Evolutionary conservation across 1,139 yeast genomes (phyloP), one percentile per base, ranked within the genome.

Genomic region (Blastobotrys indianensis): DNA sequence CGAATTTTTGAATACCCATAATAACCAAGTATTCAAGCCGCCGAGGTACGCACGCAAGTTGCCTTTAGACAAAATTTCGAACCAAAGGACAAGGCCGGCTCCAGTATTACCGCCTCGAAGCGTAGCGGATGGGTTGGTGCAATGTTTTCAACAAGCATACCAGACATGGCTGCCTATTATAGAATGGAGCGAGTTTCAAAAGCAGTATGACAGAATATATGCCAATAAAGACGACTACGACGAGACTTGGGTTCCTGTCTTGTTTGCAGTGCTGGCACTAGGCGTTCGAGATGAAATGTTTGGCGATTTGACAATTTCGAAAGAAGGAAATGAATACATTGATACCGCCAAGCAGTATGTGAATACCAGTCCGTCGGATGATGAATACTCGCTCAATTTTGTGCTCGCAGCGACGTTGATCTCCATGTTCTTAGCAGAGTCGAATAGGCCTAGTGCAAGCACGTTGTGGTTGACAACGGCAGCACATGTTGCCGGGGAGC

Each of bases 91-190:
- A 33, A 33, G 12, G 16, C 12, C n/a, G 31, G 16, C n/a, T 23
- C 13, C 16, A n/a, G 4, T 11, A 13, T 10, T 10, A 5, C 12
- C 29, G n/a, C 4, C 12, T 7, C 15, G 12, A 17, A 6, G 4
- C 7, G 13, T 16, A 23, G 10, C 33, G 40, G 44, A 46, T 11
- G 33, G 28, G 16, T 37, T 50, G 13, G 33, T 54, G 30, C 29
- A 38, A 15, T 44, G 41, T 17, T 49, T 52, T 39, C 45, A 45
- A 44, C 45, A 47, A 28, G 46, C 54, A 11, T 50, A 55, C 49
- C 60, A 59, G 41, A 48, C 48, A 30, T 58, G 60, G 62, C 47
- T 55, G 37, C 63, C 63, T 1, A 37, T 56, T 16, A 46, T 54
- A 6, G 58, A 55, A 42, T 58, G 63, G 62, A 46, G 32, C 30